Evolutionary conservation across 2,329 filamentous ascomycete genomes (phyloP), one percentile per base, ranked within the genome.

Genomic region (Chaetothyriales sp.): DNA sequence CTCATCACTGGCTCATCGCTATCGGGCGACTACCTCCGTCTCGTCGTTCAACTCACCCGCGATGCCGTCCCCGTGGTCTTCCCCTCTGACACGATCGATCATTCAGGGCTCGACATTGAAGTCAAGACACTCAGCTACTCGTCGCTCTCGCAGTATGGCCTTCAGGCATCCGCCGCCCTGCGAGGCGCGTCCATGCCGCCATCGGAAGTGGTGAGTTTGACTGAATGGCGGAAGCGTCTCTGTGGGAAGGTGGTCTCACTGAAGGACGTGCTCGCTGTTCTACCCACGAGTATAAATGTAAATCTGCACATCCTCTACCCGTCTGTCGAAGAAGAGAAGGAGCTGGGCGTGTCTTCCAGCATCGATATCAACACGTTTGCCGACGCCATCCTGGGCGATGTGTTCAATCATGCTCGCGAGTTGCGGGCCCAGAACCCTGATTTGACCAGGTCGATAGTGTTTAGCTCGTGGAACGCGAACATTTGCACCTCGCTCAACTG

Each of bases 401-500:
- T 97, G 0, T 98, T 98, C 63, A 85, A 95, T 59, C 90, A 97
- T 66, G 89, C 89, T 1, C 80, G 90, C 45, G 61, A 78, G 62
- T 57, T 87, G 67, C 75, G 82, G 53, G 76, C 82, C 54, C 70
- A 73, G 56, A 81, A 80, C 1, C 81, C 86, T 7, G 82, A 87
- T 51, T 80, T 82, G 15, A 82, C 92, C 60, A 77, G 89, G 43
- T 94, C 87, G 10, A 83, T 98, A 49, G 87, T 95, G 9, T 95
- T 98, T 66, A 94, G 87, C 62, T 94, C 88, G 19, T 95, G 90
- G 68, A 95, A 94, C 65, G 76, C 86, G 10, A 85, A 83, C 57
- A 79, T 97, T 18, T 98, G 92, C 69, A 94, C 87, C 15, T 89
- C 90, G 4, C 71, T 98, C 61, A 98, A 98, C 69, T 98, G 92